phyloP scores from a whole-genome alignment of 2,329 filamentous ascomycete genomes.

The Botryotinia globosa region DNA sequence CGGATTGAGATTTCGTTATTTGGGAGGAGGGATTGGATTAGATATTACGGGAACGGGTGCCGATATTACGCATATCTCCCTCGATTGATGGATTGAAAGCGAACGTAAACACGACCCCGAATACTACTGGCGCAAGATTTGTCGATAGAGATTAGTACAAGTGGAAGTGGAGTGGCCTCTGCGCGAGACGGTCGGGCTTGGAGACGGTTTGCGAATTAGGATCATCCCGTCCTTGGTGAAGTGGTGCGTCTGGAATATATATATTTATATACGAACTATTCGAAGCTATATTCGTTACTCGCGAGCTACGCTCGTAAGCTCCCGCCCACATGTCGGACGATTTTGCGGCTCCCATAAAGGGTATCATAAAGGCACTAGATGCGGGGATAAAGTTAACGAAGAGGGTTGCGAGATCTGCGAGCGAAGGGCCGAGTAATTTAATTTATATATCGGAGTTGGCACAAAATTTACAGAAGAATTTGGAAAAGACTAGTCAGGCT shows the following conservation, averaged over 20 bases:
- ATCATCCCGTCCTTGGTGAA: conserved; percentile 6
- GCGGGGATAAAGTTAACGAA: conserved; percentile 33
- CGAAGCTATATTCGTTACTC: not conserved
- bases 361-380: conserved; percentile 35
- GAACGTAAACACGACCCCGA: not conserved
- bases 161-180: conserved; percentile 10
- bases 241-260: not conserved
- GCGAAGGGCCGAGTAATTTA: conserved; percentile 25
- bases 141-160: not conserved
- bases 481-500: conserved; percentile 29
- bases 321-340: conserved; percentile 24
- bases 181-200: not conserved
- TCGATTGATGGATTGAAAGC: conserved; percentile 1
- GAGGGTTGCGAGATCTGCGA: conserved; percentile 30
- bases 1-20: not conserved
- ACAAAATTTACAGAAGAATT: conserved; percentile 27
- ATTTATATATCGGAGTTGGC: conserved; percentile 34
- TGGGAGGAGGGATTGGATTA: not conserved
- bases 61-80: not conserved
- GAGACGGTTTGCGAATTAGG: not conserved
- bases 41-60: not conserved
- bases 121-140: not conserved
- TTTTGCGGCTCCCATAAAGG: conserved; percentile 33
- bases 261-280: not conserved
- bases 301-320: conserved; percentile 8